These are phyloP conservation scores for Quercus lobata DNA, from an alignment of 331 rosid genomes.

Conservation along the genomic window DNA sequence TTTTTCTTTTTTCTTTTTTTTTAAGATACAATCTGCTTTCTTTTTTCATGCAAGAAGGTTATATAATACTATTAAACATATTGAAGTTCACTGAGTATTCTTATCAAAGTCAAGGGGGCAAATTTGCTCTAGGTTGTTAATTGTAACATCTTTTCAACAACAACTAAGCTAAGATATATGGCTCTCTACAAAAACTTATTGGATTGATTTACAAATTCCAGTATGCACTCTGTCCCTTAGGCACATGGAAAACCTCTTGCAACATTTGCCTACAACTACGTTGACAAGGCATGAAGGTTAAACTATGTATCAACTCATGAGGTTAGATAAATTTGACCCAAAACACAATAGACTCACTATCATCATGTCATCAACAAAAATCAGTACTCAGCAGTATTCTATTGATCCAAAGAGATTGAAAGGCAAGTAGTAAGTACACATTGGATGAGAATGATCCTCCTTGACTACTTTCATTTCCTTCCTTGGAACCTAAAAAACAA, in stretches of 20 bases:
- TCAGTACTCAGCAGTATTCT: conserved; percentile 16
- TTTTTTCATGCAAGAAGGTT: too few species aligned
- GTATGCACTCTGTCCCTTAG: not conserved
- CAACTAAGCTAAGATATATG: not conserved
- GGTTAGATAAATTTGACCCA: not conserved
- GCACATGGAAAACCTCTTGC: not conserved
- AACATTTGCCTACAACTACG: not conserved
- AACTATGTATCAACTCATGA: not conserved
- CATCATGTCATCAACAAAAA: conserved; percentile 21
- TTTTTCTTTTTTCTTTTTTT: too few species aligned
- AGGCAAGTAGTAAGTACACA: conserved; percentile 50
- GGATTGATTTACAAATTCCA: not conserved
- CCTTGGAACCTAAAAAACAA: conserved; percentile 42
- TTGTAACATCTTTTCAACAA: not conserved
- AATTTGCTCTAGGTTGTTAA: not conserved
- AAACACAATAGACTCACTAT: conserved; percentile 13
- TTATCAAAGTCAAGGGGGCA: too few species aligned
- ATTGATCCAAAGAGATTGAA: conserved; percentile 23
- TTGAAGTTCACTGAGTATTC: too few species aligned
- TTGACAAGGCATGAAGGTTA: not conserved
- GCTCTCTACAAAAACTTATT: not conserved
- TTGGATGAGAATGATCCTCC: conserved; percentile 31
- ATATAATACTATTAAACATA: too few species aligned
- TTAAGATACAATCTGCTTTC: too few species aligned
- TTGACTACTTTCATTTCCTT: conserved; percentile 36